Base-by-base conservation (phyloP, 345 rosid genomes). In the Arabis hirsuta region DNA sequence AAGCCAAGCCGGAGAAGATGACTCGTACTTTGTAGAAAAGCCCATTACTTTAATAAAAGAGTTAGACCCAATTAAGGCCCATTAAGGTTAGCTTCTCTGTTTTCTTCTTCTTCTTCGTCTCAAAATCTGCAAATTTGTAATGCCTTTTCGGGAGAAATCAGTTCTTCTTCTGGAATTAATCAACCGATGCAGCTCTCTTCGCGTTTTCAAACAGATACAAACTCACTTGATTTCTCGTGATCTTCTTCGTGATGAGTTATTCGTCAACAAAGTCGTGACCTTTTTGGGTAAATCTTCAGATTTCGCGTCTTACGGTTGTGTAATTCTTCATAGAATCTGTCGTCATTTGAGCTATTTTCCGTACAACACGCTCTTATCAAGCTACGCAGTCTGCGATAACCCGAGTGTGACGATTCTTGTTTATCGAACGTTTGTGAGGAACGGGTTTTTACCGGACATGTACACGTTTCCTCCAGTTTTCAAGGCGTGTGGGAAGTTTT, bases 401-500 rank as follows among this genome's bases (percentile, higher is more conserved):
- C 80, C 80, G 11, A 48, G 75, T 64, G 72, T 42, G n/a, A 48
- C 80, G 67, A 41, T 76, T 58, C 43, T 70, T 6, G 76, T 70
- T 22, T 76, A 76, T 3, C 16, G 50, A 56, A 50, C 67, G 12
- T 69, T 76, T n/a, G 69, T 71, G 59, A 71, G 73, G 7, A 44
- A 79, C 34, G 84, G 81, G 12, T 79, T 83, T 65, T 54, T 58
- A 32, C 81, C 84, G 22, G 83, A 81, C 69, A 39, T 14, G 78
- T 83, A 62, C 46, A 79, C 87, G 20, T 79, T 81, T 16, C 84
- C 87, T 11, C 80, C 84, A 2, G 63, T 81, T 64, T 45, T 84
- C 67, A 84, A 84, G 54, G 81, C 83, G 7, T 81, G 84, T 45
- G 72, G 72, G n/a, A 81, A 74, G 82, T 74, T 81, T 75, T 54